phyloP scores from a whole-genome alignment of 2,329 filamentous ascomycete genomes.

The Paracamarosporium sp. region DNA sequence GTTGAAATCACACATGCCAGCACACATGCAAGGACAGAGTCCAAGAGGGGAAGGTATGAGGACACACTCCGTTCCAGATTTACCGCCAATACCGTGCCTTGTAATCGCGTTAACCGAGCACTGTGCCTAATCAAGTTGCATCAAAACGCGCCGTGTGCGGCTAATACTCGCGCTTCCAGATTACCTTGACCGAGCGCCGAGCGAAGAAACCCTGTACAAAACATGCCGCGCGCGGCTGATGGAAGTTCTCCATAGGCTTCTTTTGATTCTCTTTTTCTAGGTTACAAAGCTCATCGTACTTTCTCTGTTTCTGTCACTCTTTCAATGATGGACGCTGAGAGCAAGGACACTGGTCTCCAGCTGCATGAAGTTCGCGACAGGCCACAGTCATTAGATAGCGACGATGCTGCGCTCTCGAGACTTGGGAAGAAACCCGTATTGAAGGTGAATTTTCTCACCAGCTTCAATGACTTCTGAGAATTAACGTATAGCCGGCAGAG shows the following conservation, averaged over 20 bases:
- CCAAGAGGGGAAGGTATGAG: background rate
- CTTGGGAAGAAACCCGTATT: slow-evolving; percentile 32
- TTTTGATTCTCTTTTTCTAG: background rate
- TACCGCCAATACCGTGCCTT: background rate
- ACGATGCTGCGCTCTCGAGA: slow-evolving; percentile 25
- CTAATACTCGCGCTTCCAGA: background rate
- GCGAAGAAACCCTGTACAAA: background rate
- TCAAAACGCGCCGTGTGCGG: background rate
- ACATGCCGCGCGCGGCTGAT: background rate
- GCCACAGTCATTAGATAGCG: slow-evolving; percentile 17
- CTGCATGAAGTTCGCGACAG: slow-evolving; percentile 11
- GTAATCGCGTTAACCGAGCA: background rate
- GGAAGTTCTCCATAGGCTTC: background rate
- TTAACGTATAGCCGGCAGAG: background rate
- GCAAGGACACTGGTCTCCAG: slow-evolving; percentile 21
- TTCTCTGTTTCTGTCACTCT: background rate
- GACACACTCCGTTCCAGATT: background rate
- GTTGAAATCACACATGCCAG: background rate
- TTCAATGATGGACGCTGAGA: background rate
- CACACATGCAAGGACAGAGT: background rate
- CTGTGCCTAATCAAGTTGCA: background rate
- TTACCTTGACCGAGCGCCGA: background rate
- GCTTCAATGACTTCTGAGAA: background rate
- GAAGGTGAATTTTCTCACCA: slow-evolving; percentile 17
- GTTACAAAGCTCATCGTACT: background rate